These are phyloP conservation scores for Globisporangium cylindrosporum DNA, from an alignment of 352 stramenopile species.

Conservation along the genomic window DNA sequence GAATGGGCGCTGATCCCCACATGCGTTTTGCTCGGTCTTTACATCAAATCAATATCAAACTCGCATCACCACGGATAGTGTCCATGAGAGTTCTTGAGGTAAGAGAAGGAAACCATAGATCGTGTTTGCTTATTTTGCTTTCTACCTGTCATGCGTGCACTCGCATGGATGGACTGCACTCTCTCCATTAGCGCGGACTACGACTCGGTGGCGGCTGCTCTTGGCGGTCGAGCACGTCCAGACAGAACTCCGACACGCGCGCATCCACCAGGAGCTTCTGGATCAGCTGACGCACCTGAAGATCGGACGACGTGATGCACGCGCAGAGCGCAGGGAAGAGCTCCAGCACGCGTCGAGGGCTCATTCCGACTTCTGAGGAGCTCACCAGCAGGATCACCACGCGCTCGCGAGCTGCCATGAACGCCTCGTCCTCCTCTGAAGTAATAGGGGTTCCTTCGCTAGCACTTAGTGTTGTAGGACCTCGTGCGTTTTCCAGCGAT, in stretches of 20 bases:
- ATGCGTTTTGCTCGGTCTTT: background rate
- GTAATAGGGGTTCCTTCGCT: too few relatives aligned
- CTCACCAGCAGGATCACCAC: slow-evolving; percentile 70
- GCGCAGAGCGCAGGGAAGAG: slow-evolving; percentile 77
- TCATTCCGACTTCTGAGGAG: slow-evolving; percentile 48
- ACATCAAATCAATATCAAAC: background rate
- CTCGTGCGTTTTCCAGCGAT: slow-evolving; percentile 28
- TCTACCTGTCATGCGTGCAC: background rate
- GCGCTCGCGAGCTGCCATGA: slow-evolving; percentile 46
- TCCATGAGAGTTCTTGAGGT: background rate
- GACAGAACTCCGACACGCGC: slow-evolving; percentile 50
- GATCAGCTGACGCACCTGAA: slow-evolving; percentile 63
- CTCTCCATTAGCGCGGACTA: background rate
- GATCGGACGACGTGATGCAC: slow-evolving; percentile 68
- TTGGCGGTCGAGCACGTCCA: slow-evolving; percentile 33
- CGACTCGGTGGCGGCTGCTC: background rate
- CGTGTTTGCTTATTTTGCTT: background rate
- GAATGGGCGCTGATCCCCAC: background rate
- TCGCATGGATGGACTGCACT: background rate
- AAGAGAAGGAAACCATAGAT: background rate
- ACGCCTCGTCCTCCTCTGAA: background rate
- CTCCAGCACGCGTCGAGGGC: slow-evolving; percentile 54
- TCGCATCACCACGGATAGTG: background rate
- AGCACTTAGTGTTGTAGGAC: background rate
- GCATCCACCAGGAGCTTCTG: slow-evolving; percentile 62